These are phyloP conservation scores for Debaryomycetaceae sp. DNA, from an alignment of 1,139 yeast species.

Conservation along the genomic window DNA sequence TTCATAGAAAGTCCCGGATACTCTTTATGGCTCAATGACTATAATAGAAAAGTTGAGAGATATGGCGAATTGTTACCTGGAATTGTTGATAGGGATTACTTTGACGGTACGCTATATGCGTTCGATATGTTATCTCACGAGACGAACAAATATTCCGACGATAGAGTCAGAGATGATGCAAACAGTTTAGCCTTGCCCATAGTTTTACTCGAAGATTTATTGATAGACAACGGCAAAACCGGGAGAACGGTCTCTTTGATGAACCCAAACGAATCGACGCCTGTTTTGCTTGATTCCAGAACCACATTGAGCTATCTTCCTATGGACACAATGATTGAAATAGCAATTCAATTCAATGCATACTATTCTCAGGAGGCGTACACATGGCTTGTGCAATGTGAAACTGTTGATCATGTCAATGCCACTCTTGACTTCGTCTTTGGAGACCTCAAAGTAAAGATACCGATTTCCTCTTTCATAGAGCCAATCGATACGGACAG, in stretches of 20 bases:
- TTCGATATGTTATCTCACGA: slow-evolving; percentile 41
- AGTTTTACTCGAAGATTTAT: slow-evolving; percentile 52
- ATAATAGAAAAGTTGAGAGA: slow-evolving; percentile 7
- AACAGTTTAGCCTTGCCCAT: slow-evolving; percentile 43
- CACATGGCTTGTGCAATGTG: slow-evolving; percentile 70
- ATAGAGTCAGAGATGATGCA: slow-evolving; percentile 15
- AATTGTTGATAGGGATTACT: slow-evolving; percentile 48
- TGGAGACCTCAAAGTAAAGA: slow-evolving; percentile 47
- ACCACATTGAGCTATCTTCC: slow-evolving; percentile 57
- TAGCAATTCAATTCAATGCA: slow-evolving; percentile 77
- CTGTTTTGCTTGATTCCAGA: slow-evolving; percentile 64
- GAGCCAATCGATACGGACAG: slow-evolving; percentile 32
- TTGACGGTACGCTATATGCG: slow-evolving; percentile 41
- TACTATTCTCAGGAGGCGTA: slow-evolving; percentile 48
- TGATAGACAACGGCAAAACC: slow-evolving; percentile 42
- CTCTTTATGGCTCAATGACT: slow-evolving; percentile 47
- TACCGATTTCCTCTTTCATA: slow-evolving; percentile 54
- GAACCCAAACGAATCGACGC: slow-evolving; percentile 33
- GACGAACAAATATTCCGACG: slow-evolving; percentile 24
- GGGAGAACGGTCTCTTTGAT: slow-evolving; percentile 33
- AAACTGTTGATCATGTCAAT: slow-evolving; percentile 27
- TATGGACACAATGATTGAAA: slow-evolving; percentile 50
- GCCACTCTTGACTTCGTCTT: slow-evolving; percentile 58
- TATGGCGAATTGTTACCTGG: slow-evolving; percentile 55
- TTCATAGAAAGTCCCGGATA: slow-evolving; percentile 48